Percentiles rank a stretch among this genome's conserved stretches.
phyloP scores from a whole-genome alignment of 768 basidiomycete genomes.

The Termitomyces sp. region DNA sequence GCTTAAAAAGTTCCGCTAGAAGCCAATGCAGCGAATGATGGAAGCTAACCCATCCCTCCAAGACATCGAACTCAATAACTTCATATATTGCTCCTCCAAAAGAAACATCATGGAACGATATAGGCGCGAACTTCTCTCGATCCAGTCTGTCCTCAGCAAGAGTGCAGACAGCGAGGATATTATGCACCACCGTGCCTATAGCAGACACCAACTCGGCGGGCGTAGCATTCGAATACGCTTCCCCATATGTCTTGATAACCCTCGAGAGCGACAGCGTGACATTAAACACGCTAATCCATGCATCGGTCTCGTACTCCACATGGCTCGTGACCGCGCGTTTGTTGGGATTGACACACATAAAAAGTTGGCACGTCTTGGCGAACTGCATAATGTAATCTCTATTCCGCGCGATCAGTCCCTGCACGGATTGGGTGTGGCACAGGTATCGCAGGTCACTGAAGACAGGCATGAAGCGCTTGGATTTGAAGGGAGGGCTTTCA shows the following conservation, averaged over 20 bases:
- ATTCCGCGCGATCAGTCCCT: slow-evolving; percentile 70
- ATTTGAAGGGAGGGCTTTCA: slow-evolving; percentile 86
- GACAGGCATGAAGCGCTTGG: slow-evolving; percentile 93
- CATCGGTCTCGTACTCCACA: slow-evolving; percentile 95
- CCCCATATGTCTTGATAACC: slow-evolving; percentile 86
- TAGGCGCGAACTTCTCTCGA: slow-evolving; percentile 56
- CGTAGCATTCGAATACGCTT: slow-evolving; percentile 64
- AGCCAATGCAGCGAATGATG: slow-evolving; percentile 93
- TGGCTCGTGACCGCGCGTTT: slow-evolving; percentile 78
- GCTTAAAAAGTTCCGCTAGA: slow-evolving; percentile 84
- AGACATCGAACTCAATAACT: slow-evolving; percentile 76
- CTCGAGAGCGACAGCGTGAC: slow-evolving; percentile 88
- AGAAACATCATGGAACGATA: slow-evolving; percentile 60
- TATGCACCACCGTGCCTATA: slow-evolving; percentile 64
- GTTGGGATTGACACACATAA: slow-evolving; percentile 93
- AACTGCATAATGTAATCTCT: slow-evolving; percentile 68
- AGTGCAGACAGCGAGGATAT: slow-evolving; percentile 71
- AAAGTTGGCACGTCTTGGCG: slow-evolving; percentile 77
- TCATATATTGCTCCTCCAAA: slow-evolving; percentile 61
- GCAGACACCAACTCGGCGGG: slow-evolving; percentile 60
- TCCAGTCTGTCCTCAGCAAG: slow-evolving; percentile 67
- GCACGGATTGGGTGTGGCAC: slow-evolving; percentile 77
- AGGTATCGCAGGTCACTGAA: slow-evolving; percentile 89
- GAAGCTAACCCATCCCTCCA: slow-evolving; percentile 84
- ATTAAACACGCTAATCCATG: slow-evolving; percentile 96